A percentile compares a stretch with the other conserved stretches of the same genome.
These are phyloP conservation scores for Hyaloscypha hepaticicola DNA, from an alignment of 495 filamentous ascomycete genomes.

Conservation along the genomic window DNA sequence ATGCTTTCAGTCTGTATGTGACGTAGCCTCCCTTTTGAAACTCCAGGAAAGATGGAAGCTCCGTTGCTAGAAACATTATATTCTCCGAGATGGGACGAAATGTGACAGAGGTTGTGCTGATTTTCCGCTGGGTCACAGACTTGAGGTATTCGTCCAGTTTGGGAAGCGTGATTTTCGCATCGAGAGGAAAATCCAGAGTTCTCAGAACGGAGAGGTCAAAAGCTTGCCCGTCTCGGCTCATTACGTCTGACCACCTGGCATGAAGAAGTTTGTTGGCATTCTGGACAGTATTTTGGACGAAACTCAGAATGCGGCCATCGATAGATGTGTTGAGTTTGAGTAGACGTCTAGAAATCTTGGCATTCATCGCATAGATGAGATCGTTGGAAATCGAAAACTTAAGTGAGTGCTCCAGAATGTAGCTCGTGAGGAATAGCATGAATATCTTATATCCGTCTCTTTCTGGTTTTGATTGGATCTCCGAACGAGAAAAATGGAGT, in stretches of 20 bases:
- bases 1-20: neutral
- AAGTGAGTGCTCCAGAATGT: slow-evolving; percentile 37
- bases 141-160: slow-evolving; percentile 11
- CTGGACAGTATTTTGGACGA: slow-evolving; percentile 23
- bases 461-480: slow-evolving; percentile 8
- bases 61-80: neutral
- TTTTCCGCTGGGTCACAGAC: neutral
- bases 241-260: slow-evolving; percentile 8
- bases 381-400: slow-evolving; percentile 33
- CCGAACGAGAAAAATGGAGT: neutral
- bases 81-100: neutral
- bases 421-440: slow-evolving; percentile 50
- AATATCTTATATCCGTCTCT: slow-evolving; percentile 51
- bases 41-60: neutral
- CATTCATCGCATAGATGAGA: slow-evolving; percentile 43
- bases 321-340: slow-evolving; percentile 40
- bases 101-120: neutral
- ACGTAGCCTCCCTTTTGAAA: no score
- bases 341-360: slow-evolving; percentile 50
- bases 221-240: neutral
- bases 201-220: slow-evolving; percentile 11
- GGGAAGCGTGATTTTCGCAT: slow-evolving; percentile 15
- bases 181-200: neutral
- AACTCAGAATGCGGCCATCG: slow-evolving; percentile 14
- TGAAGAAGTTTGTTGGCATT: slow-evolving; percentile 3